These are phyloP conservation scores for Leccinellum luteum DNA, from an alignment of 768 basidiomycete species.

Conservation along the genomic window DNA sequence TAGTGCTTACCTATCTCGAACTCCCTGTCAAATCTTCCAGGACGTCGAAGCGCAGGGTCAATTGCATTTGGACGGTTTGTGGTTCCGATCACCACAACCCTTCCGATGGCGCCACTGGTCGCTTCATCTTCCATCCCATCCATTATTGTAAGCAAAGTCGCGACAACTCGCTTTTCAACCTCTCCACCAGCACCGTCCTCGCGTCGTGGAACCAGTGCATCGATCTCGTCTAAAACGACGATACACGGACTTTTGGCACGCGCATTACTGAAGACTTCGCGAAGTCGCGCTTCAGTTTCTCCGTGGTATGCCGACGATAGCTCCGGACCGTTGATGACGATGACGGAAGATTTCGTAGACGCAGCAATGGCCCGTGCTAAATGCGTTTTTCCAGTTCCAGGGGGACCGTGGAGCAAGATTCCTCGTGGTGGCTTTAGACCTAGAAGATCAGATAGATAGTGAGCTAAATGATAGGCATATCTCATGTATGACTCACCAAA, in stretches of 20 bases:
- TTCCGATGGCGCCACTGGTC: conserved; percentile 39
- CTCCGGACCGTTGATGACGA: conserved; percentile 94
- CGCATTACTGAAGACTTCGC: conserved; percentile 88
- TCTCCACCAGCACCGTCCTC: conserved; percentile 92
- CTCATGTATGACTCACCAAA: conserved; percentile 49
- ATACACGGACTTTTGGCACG: conserved; percentile 83
- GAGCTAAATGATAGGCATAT: conserved; percentile 17
- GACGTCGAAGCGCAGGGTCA: conserved; percentile 86
- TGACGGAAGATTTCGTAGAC: conserved; percentile 81
- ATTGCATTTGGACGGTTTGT: conserved; percentile 96
- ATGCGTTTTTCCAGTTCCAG: conserved; percentile 98
- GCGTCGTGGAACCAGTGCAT: conserved; percentile 87
- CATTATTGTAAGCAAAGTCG: conserved; percentile 89
- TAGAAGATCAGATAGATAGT: conserved; percentile 19
- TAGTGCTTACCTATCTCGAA: conserved; percentile 79
- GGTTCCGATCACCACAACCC: conserved; percentile 93
- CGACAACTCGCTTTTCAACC: conserved; percentile 94
- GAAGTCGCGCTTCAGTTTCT: conserved; percentile 89
- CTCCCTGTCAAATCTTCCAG: conserved; percentile 91
- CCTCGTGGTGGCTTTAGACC: conserved; percentile 97
- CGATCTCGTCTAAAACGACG: conserved; percentile 93
- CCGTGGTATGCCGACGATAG: conserved; percentile 95
- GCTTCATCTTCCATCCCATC: conserved; percentile 75
- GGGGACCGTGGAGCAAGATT: conserved; percentile 91
- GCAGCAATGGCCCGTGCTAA: conserved; percentile 91